Percentiles rank a stretch among this genome's conserved stretches.
phyloP scores from a whole-genome alignment of 306 rosid species.

The Cucurbita pepo region DNA sequence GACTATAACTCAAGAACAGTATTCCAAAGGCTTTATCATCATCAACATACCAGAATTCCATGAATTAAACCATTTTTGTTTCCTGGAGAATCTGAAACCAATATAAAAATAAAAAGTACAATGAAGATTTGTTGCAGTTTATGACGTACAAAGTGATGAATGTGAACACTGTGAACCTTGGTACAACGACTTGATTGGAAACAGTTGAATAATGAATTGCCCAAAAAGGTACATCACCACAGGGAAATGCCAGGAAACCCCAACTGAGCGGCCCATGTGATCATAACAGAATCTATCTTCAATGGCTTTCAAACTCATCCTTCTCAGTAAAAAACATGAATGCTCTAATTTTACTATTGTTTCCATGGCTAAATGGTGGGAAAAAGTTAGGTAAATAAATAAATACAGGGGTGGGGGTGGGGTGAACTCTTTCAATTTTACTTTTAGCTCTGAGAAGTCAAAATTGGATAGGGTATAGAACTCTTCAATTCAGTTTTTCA shows the following conservation, averaged over 20 bases:
- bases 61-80: background rate
- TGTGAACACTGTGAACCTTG: background rate
- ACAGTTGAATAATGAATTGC: background rate
- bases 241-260: background rate
- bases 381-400: background rate
- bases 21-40: background rate
- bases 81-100: background rate
- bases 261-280: background rate
- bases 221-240: background rate
- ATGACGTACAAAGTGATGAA: background rate
- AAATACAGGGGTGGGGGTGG: background rate
- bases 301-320: background rate
- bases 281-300: background rate
- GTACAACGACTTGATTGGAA: background rate
- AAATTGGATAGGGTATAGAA: slow-evolving; percentile 31
- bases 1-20: background rate
- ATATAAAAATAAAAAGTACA: background rate
- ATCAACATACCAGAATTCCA: background rate
- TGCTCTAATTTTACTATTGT: background rate
- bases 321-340: background rate
- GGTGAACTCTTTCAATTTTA: background rate
- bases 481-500: slow-evolving; percentile 21
- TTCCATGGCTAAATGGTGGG: background rate
- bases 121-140: background rate
- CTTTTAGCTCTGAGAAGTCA: slow-evolving; percentile 15